These are phyloP conservation scores for Rhododendron ovatum DNA, from an alignment of 148 eudicot genomes.

Conservation along the genomic window DNA sequence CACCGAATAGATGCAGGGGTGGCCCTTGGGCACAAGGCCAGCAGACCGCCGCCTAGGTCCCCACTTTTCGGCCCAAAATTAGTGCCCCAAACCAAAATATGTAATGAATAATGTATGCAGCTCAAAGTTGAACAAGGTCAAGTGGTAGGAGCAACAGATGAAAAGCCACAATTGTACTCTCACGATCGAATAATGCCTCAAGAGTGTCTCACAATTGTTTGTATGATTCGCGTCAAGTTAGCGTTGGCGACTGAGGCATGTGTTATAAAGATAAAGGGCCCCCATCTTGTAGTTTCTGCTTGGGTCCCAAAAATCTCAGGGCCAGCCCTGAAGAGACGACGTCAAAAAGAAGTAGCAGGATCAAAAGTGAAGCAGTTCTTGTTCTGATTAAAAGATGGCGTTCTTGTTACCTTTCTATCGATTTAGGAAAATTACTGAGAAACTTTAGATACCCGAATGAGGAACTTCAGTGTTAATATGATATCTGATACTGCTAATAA, in stretches of 20 bases:
- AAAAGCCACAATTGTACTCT: not conserved
- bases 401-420: not conserved
- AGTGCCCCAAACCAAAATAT: not conserved
- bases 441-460: not conserved
- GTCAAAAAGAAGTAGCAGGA: not conserved
- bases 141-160: not conserved
- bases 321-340: not conserved
- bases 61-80: not conserved
- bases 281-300: not conserved
- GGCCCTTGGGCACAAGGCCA: not conserved
- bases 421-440: not conserved
- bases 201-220: not conserved
- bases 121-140: not conserved
- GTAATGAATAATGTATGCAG: not conserved
- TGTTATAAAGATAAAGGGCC: not conserved
- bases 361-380: not conserved
- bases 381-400: not conserved
- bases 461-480: not conserved
- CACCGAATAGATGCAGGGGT: not conserved
- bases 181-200: not conserved
- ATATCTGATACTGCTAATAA: not conserved
- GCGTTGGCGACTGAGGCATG: not conserved
- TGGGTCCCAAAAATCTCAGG: not conserved
- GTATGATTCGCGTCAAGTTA: not conserved
- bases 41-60: not conserved